Evolutionary conservation across 176 grass and related monocot species (phyloP).

Genomic region (Hsuehochloa calcarea): DNA sequence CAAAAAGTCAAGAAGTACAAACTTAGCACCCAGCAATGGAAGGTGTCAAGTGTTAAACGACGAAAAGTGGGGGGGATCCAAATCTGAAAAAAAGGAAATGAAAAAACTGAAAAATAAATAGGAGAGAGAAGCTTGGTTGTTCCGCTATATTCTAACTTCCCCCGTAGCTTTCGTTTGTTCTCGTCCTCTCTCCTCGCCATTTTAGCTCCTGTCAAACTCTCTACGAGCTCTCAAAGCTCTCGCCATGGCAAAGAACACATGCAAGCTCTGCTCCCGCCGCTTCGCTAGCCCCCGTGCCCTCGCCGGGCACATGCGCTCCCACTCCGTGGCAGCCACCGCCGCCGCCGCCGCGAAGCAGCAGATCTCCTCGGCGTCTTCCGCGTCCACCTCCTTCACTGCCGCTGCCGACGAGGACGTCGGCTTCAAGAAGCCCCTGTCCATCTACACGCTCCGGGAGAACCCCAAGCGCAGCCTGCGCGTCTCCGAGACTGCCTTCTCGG

Average conservation of each 20-base stretch:
- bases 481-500: constrained; percentile 46
- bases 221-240: constrained; percentile 30
- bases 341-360: constrained; percentile 31
- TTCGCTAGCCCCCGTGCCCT: constrained; percentile 67
- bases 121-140: constrained; percentile 22
- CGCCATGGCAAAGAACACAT: constrained; percentile 66
- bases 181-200: constrained; percentile 41
- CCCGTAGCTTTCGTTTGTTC: constrained; percentile 51
- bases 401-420: not conserved
- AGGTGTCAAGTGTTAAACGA: constrained; percentile 35
- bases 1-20: not conserved
- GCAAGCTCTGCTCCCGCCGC: constrained; percentile 74
- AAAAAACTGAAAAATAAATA: constrained; percentile 26
- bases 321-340: constrained; percentile 24
- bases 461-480: constrained; percentile 54
- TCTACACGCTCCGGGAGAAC: constrained; percentile 60
- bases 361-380: constrained; percentile 48
- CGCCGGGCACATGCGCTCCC: constrained; percentile 78
- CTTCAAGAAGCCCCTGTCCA: constrained; percentile 21
- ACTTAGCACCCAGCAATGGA: constrained; percentile 12
- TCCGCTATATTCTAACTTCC: constrained; percentile 50
- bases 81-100: not conserved
- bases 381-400: constrained; percentile 31
- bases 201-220: constrained; percentile 34
- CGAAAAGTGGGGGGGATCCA: not conserved